Base-by-base conservation (phyloP, 2,329 filamentous ascomycete genomes). In the Colletotrichum horii region DNA sequence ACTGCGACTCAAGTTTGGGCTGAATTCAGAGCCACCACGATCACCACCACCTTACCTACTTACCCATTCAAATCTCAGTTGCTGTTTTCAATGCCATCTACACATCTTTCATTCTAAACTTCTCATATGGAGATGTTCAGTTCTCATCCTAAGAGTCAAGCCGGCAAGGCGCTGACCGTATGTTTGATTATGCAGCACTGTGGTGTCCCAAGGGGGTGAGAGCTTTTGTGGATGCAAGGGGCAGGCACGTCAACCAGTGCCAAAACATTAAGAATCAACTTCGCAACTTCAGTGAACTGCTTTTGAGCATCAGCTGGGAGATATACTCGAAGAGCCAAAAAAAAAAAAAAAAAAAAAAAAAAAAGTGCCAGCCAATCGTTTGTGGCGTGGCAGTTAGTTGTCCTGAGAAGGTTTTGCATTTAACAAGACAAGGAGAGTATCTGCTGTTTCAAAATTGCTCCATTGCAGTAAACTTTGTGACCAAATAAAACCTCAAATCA, bases 141-240 rank as follows among this genome's bases (percentile, higher is more conserved):
- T 8, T n/a, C 16, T 43, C 36, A 43, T 43, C 16, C 36, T 11
- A n/a, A 43, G 36, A 8, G 16, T 1, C 16, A 43, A n/a, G 5
- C 1, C 2, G 6, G n/a, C n/a, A 22, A 11, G n/a, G 8, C 0
- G 1, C 12, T 22, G 43, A 22, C 0, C 2, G 2, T 52, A 12
- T 22, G 43, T 8, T 2, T 52, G n/a, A 22, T 22, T 22, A 14
- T 3, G 6, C 43, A 4, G 43, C 43, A 52, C 11, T 52, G 11
- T 48, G 11, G n/a, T 52, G 43, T 52, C 43, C 22, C 43, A 48
- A 22, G n/a, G n/a, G 43, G n/a, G 11, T 8, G 12, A 14, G n/a
- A 22, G 11, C 11, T 4, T 2, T 8, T 14, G n/a, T 52, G 43
- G 43, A 52, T 22, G 43, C 6, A 52, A 52, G 43, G 43, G 43